Evolutionary conservation across 2,329 filamentous ascomycete species (phyloP).

Genomic region (Cytospora paraplurivora): DNA sequence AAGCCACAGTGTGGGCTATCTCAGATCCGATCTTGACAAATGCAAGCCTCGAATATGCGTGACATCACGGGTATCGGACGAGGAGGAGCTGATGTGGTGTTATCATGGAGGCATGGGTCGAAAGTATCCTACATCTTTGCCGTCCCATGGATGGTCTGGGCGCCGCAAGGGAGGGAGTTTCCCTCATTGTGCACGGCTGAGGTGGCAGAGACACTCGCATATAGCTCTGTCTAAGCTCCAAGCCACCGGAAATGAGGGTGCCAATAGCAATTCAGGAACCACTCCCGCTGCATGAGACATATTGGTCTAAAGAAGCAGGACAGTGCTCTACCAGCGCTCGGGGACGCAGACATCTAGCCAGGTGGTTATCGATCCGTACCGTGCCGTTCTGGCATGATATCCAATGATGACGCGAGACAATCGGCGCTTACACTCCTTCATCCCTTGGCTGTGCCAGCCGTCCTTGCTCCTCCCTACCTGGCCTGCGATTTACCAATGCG

Average conservation of each 20-base stretch:
- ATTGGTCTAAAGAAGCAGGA: not conserved
- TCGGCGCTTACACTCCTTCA: not conserved
- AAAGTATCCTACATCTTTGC: not conserved
- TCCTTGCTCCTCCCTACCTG: not conserved
- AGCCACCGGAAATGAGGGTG: conserved; percentile 6
- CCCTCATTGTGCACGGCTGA: conserved; percentile 6
- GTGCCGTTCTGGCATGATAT: not conserved
- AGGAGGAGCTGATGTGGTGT: not conserved
- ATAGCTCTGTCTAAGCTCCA: conserved; percentile 7
- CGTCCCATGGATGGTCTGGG: not conserved
- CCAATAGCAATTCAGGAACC: conserved; percentile 5
- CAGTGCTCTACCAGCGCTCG: not conserved
- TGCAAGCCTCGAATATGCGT: conserved; percentile 4
- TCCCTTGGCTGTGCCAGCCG: not conserved
- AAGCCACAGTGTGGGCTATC: not conserved
- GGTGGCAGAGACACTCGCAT: not conserved
- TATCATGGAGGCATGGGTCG: not conserved
- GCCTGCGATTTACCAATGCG: not conserved
- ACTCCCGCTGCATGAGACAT: conserved; percentile 13
- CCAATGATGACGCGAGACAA: not conserved
- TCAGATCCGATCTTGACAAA: conserved; percentile 1
- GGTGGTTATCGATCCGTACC: not conserved
- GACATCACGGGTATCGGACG: not conserved
- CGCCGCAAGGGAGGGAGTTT: not conserved
- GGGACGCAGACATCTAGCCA: not conserved